Evolutionary conservation across 805 yeast species (phyloP).

Genomic region (Zygoascus biomembranicola): DNA sequence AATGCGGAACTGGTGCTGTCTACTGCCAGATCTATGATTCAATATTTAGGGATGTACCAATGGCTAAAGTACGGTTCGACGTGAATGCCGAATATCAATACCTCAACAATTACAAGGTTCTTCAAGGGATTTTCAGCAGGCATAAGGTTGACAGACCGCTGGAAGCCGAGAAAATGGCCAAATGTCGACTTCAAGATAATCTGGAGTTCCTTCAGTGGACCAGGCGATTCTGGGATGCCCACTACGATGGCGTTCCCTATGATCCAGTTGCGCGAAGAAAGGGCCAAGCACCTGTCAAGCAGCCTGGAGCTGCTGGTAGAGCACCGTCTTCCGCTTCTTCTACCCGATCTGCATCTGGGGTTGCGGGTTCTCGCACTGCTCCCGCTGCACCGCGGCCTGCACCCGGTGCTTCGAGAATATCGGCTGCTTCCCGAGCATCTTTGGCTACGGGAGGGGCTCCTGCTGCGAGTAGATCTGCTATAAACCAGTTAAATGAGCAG

Average conservation of each 20-base stretch:
- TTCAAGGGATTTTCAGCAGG: constrained; percentile 70
- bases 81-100: constrained; percentile 68
- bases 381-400: background rate
- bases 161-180: constrained; percentile 73
- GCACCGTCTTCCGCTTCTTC: constrained; percentile 1
- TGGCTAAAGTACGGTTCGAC: constrained; percentile 66
- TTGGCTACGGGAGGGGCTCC: constrained; percentile 3
- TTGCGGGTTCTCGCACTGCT: constrained; percentile 2
- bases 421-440: background rate
- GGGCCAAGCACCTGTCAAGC: constrained; percentile 11
- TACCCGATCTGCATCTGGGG: background rate
- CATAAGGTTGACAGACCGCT: constrained; percentile 65
- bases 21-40: constrained; percentile 89
- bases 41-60: constrained; percentile 73
- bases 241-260: constrained; percentile 58
- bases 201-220: constrained; percentile 93
- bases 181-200: constrained; percentile 89
- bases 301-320: background rate
- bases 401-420: background rate
- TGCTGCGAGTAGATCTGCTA: constrained; percentile 11
- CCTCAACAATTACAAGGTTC: constrained; percentile 70
- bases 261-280: constrained; percentile 59
- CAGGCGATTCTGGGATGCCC: constrained; percentile 71
- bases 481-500: constrained; percentile 37
- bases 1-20: constrained; percentile 93